Percentiles rank a stretch among this genome's conserved stretches.
Evolutionary conservation across 2,329 filamentous ascomycete species (phyloP).

Genomic region (Apiospora koreana): DNA sequence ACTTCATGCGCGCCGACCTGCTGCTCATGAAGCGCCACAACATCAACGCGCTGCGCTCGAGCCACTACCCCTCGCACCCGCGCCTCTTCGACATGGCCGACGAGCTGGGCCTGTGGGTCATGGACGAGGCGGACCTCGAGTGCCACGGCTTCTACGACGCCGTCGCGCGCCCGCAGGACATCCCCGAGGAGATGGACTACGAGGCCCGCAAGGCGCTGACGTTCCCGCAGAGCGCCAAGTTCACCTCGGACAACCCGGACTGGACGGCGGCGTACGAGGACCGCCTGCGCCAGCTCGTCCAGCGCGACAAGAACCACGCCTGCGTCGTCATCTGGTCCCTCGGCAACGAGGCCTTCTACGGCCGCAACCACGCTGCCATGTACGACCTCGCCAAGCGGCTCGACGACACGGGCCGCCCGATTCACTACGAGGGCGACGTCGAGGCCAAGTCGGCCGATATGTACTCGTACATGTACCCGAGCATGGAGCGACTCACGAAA

Average conservation of each 20-base stretch:
- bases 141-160: slow-evolving; percentile 56
- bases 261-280: slow-evolving; percentile 69
- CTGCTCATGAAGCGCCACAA: slow-evolving; percentile 71
- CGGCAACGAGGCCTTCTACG: slow-evolving; percentile 74
- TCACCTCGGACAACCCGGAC: slow-evolving; percentile 59
- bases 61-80: slow-evolving; percentile 68
- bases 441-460: slow-evolving; percentile 63
- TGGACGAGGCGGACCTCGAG: slow-evolving; percentile 52
- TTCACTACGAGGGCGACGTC: slow-evolving; percentile 69
- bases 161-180: slow-evolving; percentile 49
- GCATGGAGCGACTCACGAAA: slow-evolving; percentile 50
- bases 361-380: slow-evolving; percentile 68
- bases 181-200: slow-evolving; percentile 58
- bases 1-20: slow-evolving; percentile 63
- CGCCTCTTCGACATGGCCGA: slow-evolving; percentile 61
- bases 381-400: slow-evolving; percentile 57
- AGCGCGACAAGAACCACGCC: slow-evolving; percentile 70
- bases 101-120: slow-evolving; percentile 65
- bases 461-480: slow-evolving; percentile 68
- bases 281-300: slow-evolving; percentile 63
- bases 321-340: slow-evolving; percentile 74
- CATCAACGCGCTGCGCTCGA: slow-evolving; percentile 69
- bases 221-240: slow-evolving; percentile 55
- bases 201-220: slow-evolving; percentile 61
- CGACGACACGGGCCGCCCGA: slow-evolving; percentile 57